A percentile compares a stretch with the other conserved stretches of the same genome.
phyloP scores from a whole-genome alignment of 2,329 filamentous ascomycete genomes.

The Ophiocordyceps camponoti-floridani region DNA sequence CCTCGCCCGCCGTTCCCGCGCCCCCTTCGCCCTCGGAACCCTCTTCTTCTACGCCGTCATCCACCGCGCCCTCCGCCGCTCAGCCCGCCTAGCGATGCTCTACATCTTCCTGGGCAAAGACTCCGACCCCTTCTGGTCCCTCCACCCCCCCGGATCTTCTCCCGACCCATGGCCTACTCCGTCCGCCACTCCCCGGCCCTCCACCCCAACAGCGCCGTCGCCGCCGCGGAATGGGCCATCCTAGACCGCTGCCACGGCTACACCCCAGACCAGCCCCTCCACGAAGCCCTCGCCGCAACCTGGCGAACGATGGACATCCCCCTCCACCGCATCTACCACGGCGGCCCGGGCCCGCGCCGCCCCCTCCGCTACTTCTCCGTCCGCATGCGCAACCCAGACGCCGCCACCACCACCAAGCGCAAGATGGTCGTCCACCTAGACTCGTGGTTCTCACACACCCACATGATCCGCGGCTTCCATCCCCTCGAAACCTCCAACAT shows the following conservation, averaged over 20 bases:
- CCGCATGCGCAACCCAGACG: too few relatives aligned
- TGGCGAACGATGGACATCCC: slow-evolving; percentile 10
- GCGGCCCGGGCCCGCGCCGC: background rate
- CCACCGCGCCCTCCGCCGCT: slow-evolving; percentile 10
- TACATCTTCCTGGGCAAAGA: slow-evolving; percentile 9
- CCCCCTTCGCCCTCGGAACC: slow-evolving; percentile 12
- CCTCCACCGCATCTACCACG: slow-evolving; percentile 4
- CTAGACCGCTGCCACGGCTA: slow-evolving; percentile 11
- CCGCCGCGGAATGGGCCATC: slow-evolving; percentile 13
- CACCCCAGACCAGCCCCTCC: slow-evolving; percentile 10
- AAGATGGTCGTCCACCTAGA: too few relatives aligned
- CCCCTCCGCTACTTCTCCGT: background rate
- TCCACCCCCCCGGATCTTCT: slow-evolving; percentile 11
- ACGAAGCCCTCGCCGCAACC: slow-evolving; percentile 8
- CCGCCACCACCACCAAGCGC: too few relatives aligned
- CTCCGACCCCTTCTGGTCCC: slow-evolving; percentile 10
- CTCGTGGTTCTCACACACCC: too few relatives aligned
- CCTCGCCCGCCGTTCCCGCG: slow-evolving; percentile 14
- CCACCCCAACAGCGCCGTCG: slow-evolving; percentile 5
- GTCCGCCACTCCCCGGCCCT: slow-evolving; percentile 6
- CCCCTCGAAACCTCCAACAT: too few relatives aligned
- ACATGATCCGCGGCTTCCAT: too few relatives aligned
- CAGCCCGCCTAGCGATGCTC: slow-evolving; percentile 8
- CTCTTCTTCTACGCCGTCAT: slow-evolving; percentile 15
- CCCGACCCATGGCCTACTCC: slow-evolving; percentile 7